Evolutionary conservation across 345 rosid species (phyloP).

Genomic region (Laguncularia racemosa): DNA sequence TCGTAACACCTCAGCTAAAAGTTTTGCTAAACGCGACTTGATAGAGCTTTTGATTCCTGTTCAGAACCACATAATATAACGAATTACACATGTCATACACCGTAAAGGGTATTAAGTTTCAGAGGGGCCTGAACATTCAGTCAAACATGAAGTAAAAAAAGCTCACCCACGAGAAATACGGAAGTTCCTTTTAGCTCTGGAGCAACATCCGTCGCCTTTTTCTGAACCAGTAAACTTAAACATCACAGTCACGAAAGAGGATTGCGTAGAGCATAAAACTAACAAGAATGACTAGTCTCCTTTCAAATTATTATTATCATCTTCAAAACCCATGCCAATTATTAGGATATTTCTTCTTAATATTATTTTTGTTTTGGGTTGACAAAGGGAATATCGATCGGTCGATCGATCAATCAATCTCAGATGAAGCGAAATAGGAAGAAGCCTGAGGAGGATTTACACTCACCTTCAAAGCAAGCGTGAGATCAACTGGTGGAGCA

Average conservation of each 20-base stretch:
- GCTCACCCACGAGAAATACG: slow-evolving; percentile 76
- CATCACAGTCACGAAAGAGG: slow-evolving; percentile 15
- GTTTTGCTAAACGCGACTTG: slow-evolving; percentile 50
- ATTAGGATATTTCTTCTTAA: no score
- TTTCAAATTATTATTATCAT: not conserved
- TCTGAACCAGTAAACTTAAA: slow-evolving; percentile 34
- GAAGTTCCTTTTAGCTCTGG: slow-evolving; percentile 71
- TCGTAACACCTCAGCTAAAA: slow-evolving; percentile 57
- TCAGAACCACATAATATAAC: slow-evolving; percentile 5
- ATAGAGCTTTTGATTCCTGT: slow-evolving; percentile 57
- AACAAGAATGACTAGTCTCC: no score
- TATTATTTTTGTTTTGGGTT: no score
- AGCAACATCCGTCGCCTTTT: slow-evolving; percentile 54
- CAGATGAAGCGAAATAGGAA: not conserved
- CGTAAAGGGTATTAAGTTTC: no score
- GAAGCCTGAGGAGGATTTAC: not conserved
- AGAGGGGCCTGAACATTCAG: no score
- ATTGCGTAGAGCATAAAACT: slow-evolving; percentile 12
- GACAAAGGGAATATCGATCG: no score
- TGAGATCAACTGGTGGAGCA: not conserved
- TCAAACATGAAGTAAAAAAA: slow-evolving; percentile 5
- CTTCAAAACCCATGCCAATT: no score
- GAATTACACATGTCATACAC: no score
- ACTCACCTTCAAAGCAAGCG: slow-evolving; percentile 8
- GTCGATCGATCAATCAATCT: no score